Percentiles rank a stretch among this genome's conserved stretches.
These are phyloP conservation scores for Postia placenta DNA, from an alignment of 768 basidiomycete species.

Conservation along the genomic window DNA sequence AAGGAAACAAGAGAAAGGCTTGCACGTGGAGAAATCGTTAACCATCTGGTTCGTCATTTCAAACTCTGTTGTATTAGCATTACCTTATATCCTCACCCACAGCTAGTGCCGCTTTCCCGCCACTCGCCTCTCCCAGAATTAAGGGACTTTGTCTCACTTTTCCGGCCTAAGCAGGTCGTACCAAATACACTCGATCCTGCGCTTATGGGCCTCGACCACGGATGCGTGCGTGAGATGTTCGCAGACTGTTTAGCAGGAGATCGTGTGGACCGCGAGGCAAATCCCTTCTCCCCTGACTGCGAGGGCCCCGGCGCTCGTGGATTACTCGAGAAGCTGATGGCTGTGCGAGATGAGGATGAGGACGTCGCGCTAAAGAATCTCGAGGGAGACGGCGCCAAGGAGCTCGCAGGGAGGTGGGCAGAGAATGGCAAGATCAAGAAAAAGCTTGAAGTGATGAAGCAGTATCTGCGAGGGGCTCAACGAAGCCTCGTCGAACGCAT, in stretches of 20 bases:
- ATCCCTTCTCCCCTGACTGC: not conserved
- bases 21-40: constrained; percentile 38
- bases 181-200: constrained; percentile 69
- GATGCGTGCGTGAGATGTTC: constrained; percentile 66
- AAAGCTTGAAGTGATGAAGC: constrained; percentile 39
- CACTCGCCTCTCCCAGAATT: constrained; percentile 90
- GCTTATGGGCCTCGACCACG: constrained; percentile 62
- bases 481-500: constrained; percentile 31
- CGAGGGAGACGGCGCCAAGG: constrained; percentile 40
- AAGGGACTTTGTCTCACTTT: constrained; percentile 71
- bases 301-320: constrained; percentile 3
- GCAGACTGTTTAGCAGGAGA: constrained; percentile 39
- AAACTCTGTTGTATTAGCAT: not conserved
- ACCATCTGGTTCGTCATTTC: constrained; percentile 49
- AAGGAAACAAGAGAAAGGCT: constrained; percentile 40
- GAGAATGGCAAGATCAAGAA: constrained; percentile 37
- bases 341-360: constrained; percentile 20
- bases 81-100: not conserved
- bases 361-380: constrained; percentile 61
- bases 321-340: constrained; percentile 2
- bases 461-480: constrained; percentile 34
- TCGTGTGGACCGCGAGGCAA: not conserved
- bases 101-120: constrained; percentile 81
- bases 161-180: constrained; percentile 68
- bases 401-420: constrained; percentile 49